Evolutionary conservation across 2,329 filamentous ascomycete genomes (phyloP).

Genomic region (Annulohypoxylon truncatum): DNA sequence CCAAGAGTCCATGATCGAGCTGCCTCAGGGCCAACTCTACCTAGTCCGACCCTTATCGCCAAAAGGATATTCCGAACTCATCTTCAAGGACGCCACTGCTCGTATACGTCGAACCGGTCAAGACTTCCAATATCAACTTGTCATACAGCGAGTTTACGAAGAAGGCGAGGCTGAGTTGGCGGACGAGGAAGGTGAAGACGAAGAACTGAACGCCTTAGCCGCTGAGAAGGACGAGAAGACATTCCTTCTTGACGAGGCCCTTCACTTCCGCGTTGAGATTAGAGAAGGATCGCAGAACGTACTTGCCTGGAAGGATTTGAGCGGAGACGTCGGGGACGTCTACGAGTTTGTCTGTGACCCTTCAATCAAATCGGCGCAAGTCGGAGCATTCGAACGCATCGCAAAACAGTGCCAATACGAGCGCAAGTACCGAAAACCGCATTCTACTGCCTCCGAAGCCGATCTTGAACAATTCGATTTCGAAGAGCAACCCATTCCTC

Average conservation of each 20-base stretch:
- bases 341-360: slow-evolving; percentile 97
- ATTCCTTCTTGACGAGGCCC: slow-evolving; percentile 91
- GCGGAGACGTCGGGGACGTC: slow-evolving; percentile 92
- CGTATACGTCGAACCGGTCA: slow-evolving; percentile 93
- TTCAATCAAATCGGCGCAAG: slow-evolving; percentile 74
- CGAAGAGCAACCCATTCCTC: slow-evolving; percentile 71
- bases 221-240: slow-evolving; percentile 95
- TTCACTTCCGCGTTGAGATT: slow-evolving; percentile 87
- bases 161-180: slow-evolving; percentile 95
- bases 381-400: slow-evolving; percentile 82
- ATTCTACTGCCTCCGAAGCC: slow-evolving; percentile 81
- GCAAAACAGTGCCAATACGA: slow-evolving; percentile 98
- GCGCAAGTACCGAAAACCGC: slow-evolving; percentile 85
- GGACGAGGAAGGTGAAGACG: slow-evolving; percentile 89
- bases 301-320: slow-evolving; percentile 93
- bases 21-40: slow-evolving; percentile 96
- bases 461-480: slow-evolving; percentile 89
- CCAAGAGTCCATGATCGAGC: slow-evolving; percentile 93
- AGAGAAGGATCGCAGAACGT: slow-evolving; percentile 85
- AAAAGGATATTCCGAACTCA: slow-evolving; percentile 98
- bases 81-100: slow-evolving; percentile 96
- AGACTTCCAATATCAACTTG: slow-evolving; percentile 97
- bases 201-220: slow-evolving; percentile 76
- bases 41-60: slow-evolving; percentile 94
- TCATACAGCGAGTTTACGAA: slow-evolving; percentile 95